Percentiles rank a stretch among this genome's conserved stretches.
phyloP scores from a whole-genome alignment of 495 filamentous ascomycete genomes.

The Aspergillus olivimuriae region DNA sequence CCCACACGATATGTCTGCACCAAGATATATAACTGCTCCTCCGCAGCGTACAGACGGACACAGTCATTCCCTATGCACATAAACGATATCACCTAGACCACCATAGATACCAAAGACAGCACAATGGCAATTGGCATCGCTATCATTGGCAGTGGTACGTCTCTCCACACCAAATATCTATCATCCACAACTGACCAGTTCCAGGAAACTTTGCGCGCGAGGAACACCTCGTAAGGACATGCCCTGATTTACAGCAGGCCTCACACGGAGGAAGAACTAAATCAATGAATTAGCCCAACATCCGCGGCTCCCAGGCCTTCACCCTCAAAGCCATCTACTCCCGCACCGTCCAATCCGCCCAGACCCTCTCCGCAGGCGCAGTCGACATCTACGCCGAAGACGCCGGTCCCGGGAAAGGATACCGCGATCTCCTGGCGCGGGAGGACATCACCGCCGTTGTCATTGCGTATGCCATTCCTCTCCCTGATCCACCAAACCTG shows the following conservation, averaged over 20 bases:
- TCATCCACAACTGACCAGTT: conserved; percentile 4
- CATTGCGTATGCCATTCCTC: conserved; percentile 44
- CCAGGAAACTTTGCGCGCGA: conserved; percentile 45
- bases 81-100: not conserved
- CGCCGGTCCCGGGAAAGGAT: conserved; percentile 42
- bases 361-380: conserved; percentile 31
- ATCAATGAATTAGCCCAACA: conserved; percentile 39
- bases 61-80: not conserved
- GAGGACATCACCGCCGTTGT: conserved; percentile 63
- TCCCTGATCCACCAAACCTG: not conserved
- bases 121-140: conserved; percentile 50
- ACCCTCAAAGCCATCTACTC: conserved; percentile 58
- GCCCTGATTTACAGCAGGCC: too few species aligned
- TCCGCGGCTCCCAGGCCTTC: conserved; percentile 38
- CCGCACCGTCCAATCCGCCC: conserved; percentile 47
- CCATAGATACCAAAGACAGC: not conserved
- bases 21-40: too few species aligned
- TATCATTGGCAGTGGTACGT: conserved; percentile 59
- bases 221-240: conserved; percentile 34
- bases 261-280: too few species aligned
- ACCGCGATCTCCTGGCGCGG: conserved; percentile 56
- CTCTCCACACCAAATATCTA: not conserved
- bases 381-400: conserved; percentile 60
- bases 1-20: too few species aligned
- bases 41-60: not conserved